These are phyloP conservation scores for Ogataea hybrid DNA, from an alignment of 1,139 yeast genomes.

Conservation along the genomic window DNA sequence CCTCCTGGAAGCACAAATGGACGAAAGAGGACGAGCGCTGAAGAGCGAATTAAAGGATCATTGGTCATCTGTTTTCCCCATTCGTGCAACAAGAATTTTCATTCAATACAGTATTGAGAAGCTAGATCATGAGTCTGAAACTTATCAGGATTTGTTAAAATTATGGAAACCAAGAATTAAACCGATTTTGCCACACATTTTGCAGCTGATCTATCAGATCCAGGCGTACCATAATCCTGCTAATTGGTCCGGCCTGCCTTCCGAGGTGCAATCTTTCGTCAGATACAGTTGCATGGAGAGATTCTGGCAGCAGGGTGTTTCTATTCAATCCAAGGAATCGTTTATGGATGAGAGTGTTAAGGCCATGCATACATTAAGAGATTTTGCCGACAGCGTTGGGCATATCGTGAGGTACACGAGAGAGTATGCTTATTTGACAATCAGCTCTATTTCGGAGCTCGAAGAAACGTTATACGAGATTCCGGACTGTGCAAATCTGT, in stretches of 20 bases:
- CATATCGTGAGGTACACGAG: conserved; percentile 93
- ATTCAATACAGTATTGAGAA: conserved; percentile 95
- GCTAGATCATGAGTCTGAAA: conserved; percentile 72
- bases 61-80: conserved; percentile 94
- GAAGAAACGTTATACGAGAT: conserved; percentile 88
- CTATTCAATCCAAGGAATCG: conserved; percentile 90
- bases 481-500: conserved; percentile 70
- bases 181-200: conserved; percentile 86
- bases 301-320: conserved; percentile 98
- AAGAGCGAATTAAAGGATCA: conserved; percentile 80
- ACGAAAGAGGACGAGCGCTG: conserved; percentile 78
- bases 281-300: conserved; percentile 85
- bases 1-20: conserved; percentile 77
- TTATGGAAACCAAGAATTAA: conserved; percentile 94
- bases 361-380: conserved; percentile 90
- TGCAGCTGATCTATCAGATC: conserved; percentile 83
- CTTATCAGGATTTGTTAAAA: conserved; percentile 65
- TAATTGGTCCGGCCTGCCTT: conserved; percentile 86
- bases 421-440: conserved; percentile 88
- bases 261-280: conserved; percentile 88
- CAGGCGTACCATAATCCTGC: conserved; percentile 93
- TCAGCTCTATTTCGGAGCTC: conserved; percentile 86
- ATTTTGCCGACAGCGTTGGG: conserved; percentile 98
- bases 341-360: conserved; percentile 92
- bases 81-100: conserved; percentile 91